Conservation (phyloP, 371 early-diverging fungal genomes). For the Lichtheimia corymbifera region DNA sequence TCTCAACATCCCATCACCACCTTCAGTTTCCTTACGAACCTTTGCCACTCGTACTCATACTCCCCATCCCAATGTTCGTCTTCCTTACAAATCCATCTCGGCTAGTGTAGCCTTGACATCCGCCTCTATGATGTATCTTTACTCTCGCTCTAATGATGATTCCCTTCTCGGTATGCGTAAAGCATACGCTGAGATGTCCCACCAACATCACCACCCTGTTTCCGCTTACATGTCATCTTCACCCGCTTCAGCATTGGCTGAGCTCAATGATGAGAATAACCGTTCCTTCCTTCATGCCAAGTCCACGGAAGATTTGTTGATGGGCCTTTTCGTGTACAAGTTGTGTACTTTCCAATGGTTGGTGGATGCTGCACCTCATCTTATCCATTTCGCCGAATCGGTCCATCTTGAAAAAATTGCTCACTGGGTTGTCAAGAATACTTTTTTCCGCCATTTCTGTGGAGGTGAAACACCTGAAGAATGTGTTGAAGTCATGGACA, state of each 20-base stretch:
- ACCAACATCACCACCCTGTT: slow-evolving; percentile 13
- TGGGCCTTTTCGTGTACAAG: slow-evolving; percentile 38
- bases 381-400: slow-evolving; percentile 59
- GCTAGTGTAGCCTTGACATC: slow-evolving; percentile 22
- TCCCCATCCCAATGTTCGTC: too few relatives aligned
- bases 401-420: slow-evolving; percentile 56
- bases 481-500: slow-evolving; percentile 81
- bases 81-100: slow-evolving; percentile 20
- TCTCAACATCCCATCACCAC: slow-evolving; percentile 5
- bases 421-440: slow-evolving; percentile 75
- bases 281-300: slow-evolving; percentile 57
- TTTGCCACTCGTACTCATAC: too few relatives aligned
- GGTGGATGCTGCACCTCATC: slow-evolving; percentile 39
- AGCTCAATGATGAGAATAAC: slow-evolving; percentile 40
- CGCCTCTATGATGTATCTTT: slow-evolving; percentile 13
- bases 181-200: slow-evolving; percentile 16
- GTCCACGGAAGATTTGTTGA: slow-evolving; percentile 34
- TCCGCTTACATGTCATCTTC: slow-evolving; percentile 35
- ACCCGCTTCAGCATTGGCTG: slow-evolving; percentile 23
- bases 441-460: slow-evolving; percentile 92
- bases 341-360: slow-evolving; percentile 42
- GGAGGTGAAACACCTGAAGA: slow-evolving; percentile 92
- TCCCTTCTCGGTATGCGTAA: background rate
- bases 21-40: background rate
- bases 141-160: slow-evolving; percentile 4